Conservation (phyloP, 768 basidiomycete genomes). For the Lentinula detonsa region DNA sequence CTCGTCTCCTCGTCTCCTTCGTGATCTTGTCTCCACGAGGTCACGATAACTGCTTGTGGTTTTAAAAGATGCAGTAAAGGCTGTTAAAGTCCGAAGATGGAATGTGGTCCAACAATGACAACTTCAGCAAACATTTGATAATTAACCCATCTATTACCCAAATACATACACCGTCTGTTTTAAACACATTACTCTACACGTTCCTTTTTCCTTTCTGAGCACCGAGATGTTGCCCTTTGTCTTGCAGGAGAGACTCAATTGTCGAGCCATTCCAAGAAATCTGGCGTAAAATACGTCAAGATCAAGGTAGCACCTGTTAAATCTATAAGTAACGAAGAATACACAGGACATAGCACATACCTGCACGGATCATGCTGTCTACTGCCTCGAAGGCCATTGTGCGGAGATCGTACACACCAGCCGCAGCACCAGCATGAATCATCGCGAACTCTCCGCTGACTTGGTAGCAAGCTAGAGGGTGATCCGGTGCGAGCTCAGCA, state of each 20-base stretch:
- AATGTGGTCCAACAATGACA: no score
- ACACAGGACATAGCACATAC: slow-evolving; percentile 33
- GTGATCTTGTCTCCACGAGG: no score
- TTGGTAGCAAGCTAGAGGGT: slow-evolving; percentile 95
- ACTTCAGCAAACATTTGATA: no score
- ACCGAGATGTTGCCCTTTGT: no score
- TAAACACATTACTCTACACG: background rate
- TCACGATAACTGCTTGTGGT: no score
- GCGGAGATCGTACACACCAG: slow-evolving; percentile 89
- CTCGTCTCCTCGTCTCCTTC: no score
- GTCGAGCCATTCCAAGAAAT: slow-evolving; percentile 86
- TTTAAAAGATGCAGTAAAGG: no score
- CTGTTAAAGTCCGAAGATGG: no score
- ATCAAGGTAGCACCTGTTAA: slow-evolving; percentile 78
- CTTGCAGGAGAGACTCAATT: background rate
- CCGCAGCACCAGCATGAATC: slow-evolving; percentile 89
- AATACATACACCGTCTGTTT: no score
- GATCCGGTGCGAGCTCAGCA: slow-evolving; percentile 70
- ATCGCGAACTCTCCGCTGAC: slow-evolving; percentile 98
- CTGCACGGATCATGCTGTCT: slow-evolving; percentile 90
- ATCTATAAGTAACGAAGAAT: background rate
- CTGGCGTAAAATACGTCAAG: slow-evolving; percentile 92
- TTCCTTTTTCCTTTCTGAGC: background rate
- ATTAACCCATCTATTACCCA: no score
- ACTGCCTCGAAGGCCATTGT: slow-evolving; percentile 93